Percentiles rank a stretch among this genome's conserved stretches.
Conservation (phyloP, 805 yeast genomes). For the Torulaspora franciscae region DNA sequence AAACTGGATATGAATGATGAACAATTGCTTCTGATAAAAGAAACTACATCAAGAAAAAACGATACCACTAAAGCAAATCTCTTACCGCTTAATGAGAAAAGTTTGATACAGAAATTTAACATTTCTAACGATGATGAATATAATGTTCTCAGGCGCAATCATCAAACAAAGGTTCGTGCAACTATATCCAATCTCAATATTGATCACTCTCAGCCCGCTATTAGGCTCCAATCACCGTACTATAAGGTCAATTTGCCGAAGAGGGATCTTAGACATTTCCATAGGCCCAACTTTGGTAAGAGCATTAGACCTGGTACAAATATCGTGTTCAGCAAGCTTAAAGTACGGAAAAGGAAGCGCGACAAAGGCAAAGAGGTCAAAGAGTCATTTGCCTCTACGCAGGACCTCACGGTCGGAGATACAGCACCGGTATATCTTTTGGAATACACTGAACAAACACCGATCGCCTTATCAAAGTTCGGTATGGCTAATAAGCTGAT, state of each 20-base stretch:
- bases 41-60: slow-evolving; percentile 11
- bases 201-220: slow-evolving; percentile 88
- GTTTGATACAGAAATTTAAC: slow-evolving; percentile 60
- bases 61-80: slow-evolving; percentile 22
- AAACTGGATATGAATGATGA: slow-evolving; percentile 84
- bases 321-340: slow-evolving; percentile 69
- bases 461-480: slow-evolving; percentile 73
- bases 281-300: slow-evolving; percentile 60
- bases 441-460: slow-evolving; percentile 89
- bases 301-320: slow-evolving; percentile 71
- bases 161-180: slow-evolving; percentile 86
- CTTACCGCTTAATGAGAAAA: slow-evolving; percentile 49
- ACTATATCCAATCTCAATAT: slow-evolving; percentile 86
- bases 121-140: slow-evolving; percentile 86
- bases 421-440: slow-evolving; percentile 68
- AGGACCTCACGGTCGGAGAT: slow-evolving; percentile 81
- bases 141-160: slow-evolving; percentile 74
- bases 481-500: slow-evolving; percentile 96
- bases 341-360: slow-evolving; percentile 76
- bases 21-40: slow-evolving; percentile 55
- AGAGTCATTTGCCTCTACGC: slow-evolving; percentile 64
- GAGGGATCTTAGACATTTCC: slow-evolving; percentile 69
- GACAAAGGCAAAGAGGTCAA: slow-evolving; percentile 79
- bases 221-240: slow-evolving; percentile 82
- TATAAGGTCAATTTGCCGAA: slow-evolving; percentile 73